Evolutionary conservation across 768 basidiomycete genomes (phyloP).

Genomic region (Trametes cingulata): DNA sequence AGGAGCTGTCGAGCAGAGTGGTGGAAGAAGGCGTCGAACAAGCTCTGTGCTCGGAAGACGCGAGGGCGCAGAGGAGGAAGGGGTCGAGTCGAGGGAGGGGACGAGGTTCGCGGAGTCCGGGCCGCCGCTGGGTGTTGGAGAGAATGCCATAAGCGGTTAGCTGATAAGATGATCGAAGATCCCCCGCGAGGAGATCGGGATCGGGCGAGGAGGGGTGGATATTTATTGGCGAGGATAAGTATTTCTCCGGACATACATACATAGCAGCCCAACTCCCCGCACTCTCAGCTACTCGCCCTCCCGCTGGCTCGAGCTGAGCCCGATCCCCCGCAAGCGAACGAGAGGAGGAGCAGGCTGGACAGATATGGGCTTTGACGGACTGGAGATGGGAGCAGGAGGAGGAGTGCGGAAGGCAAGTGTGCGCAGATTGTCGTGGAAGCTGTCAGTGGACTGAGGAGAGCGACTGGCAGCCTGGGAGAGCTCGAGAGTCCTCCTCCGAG

Average conservation of each 20-base stretch:
- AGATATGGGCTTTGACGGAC: background rate
- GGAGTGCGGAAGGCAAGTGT: too few relatives aligned
- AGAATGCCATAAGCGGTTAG: background rate
- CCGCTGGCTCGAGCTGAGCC: too few relatives aligned
- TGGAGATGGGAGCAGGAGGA: background rate
- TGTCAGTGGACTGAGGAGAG: background rate
- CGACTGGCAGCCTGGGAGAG: background rate
- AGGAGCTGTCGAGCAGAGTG: too few relatives aligned
- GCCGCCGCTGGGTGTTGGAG: background rate
- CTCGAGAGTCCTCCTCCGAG: too few relatives aligned
- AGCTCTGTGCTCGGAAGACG: background rate
- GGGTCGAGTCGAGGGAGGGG: background rate
- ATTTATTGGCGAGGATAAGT: background rate
- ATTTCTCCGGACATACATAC: background rate
- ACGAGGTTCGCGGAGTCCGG: conserved; percentile 3
- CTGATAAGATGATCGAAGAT: conserved; percentile 3
- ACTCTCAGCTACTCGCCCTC: too few relatives aligned
- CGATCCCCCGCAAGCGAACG: background rate
- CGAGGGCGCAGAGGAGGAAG: background rate
- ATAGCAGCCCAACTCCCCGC: background rate
- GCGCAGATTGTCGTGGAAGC: background rate
- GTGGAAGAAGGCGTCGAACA: too few relatives aligned
- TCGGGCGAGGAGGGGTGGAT: background rate
- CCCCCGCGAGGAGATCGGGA: background rate
- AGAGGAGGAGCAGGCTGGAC: background rate